A percentile compares a stretch with the other conserved stretches of the same genome.
Evolutionary conservation across 257 asterid genomes (phyloP).

Genomic region (Phtheirospermum japonicum): DNA sequence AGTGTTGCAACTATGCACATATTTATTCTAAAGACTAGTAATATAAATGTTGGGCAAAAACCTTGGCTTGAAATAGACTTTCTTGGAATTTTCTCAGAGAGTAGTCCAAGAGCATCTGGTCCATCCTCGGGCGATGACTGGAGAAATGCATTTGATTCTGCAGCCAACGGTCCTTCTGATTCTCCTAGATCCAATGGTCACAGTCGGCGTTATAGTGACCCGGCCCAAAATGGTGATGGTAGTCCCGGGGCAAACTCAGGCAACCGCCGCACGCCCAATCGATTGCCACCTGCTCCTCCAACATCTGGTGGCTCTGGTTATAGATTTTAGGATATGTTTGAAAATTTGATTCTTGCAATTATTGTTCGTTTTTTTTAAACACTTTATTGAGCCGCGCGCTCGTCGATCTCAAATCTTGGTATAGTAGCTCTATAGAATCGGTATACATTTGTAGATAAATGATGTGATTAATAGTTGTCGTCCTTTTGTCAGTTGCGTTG

Average conservation of each 20-base stretch:
- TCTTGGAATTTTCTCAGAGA: slow-evolving; percentile 41
- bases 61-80: no score
- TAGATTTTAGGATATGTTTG: slow-evolving; percentile 55
- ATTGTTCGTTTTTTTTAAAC: slow-evolving; percentile 38
- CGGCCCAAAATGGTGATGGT: slow-evolving; percentile 70
- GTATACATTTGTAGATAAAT: slow-evolving; percentile 62
- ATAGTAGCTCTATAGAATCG: slow-evolving; percentile 41
- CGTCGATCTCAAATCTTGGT: slow-evolving; percentile 43
- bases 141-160: slow-evolving; percentile 93
- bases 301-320: slow-evolving; percentile 58
- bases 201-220: slow-evolving; percentile 71
- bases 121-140: slow-evolving; percentile 84
- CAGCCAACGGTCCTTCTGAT: slow-evolving; percentile 61
- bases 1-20: no score
- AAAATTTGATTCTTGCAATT: slow-evolving; percentile 49
- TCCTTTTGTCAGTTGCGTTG: slow-evolving; percentile 34
- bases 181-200: slow-evolving; percentile 70
- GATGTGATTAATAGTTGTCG: slow-evolving; percentile 22
- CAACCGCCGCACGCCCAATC: slow-evolving; percentile 84
- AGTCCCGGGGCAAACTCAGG: slow-evolving; percentile 52
- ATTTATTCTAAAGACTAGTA: no score
- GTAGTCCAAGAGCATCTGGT: slow-evolving; percentile 74
- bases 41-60: no score
- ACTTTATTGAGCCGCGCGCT: slow-evolving; percentile 33
- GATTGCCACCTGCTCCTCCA: slow-evolving; percentile 95